Percentiles rank a stretch among this genome's conserved stretches.
Evolutionary conservation across 2,329 filamentous ascomycete genomes (phyloP).

Genomic region (Aspergillus sp.): DNA sequence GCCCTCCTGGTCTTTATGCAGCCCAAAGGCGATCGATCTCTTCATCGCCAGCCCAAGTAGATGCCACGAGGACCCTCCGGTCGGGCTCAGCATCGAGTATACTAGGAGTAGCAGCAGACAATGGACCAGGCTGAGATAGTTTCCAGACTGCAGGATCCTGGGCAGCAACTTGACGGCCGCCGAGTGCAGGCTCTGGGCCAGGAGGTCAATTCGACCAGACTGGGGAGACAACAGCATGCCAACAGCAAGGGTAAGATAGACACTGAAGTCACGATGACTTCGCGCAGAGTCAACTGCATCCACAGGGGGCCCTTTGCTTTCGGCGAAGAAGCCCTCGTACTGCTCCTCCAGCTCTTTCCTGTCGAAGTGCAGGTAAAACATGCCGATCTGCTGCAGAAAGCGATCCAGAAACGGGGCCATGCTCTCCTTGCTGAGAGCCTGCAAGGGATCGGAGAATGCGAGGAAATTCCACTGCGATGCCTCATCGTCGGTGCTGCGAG

Average conservation of each 20-base stretch:
- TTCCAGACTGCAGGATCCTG: constrained; percentile 12
- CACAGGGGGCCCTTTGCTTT: background rate
- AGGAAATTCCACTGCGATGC: background rate
- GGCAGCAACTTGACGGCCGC: constrained; percentile 4
- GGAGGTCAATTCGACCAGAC: constrained; percentile 7
- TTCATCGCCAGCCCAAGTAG: constrained; percentile 32
- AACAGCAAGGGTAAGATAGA: constrained; percentile 16
- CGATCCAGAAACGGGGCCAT: constrained; percentile 10
- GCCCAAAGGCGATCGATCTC: constrained; percentile 26
- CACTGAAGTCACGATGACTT: constrained; percentile 10
- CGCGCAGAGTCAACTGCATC: background rate
- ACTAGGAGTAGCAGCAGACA: constrained; percentile 24
- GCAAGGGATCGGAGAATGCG: background rate
- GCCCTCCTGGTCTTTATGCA: constrained; percentile 24
- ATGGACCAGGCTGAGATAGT: constrained; percentile 8
- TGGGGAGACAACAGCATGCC: constrained; percentile 19
- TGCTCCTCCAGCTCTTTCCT: constrained; percentile 6
- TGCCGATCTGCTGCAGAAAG: constrained; percentile 12
- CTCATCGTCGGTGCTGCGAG: background rate
- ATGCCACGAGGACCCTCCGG: constrained; percentile 33
- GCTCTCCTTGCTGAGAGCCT: constrained; percentile 5
- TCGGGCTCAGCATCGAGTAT: constrained; percentile 23
- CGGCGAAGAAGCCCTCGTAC: constrained; percentile 14
- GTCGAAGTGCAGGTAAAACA: constrained; percentile 15
- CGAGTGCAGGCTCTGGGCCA: constrained; percentile 14